Base-by-base conservation (phyloP, 176 grass and related monocot genomes). In the Hordeum marinum region DNA sequence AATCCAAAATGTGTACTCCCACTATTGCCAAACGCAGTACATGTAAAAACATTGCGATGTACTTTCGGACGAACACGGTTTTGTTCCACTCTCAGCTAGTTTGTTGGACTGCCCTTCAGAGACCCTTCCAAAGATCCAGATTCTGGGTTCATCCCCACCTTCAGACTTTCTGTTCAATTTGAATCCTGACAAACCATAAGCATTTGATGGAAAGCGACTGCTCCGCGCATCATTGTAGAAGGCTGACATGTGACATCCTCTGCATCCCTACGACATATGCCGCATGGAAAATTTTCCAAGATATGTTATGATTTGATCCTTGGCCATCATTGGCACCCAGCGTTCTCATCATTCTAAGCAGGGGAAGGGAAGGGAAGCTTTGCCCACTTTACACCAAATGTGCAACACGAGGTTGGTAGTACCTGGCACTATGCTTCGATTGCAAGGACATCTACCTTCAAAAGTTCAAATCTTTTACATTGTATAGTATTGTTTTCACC, bases 321-420 rank as follows among this genome's bases (percentile, higher is more conserved):
- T 29, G 29, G 29, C 29, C 29, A 70, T 35, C 57, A 48, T 83
- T 27, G 73, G 26, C 1, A 25, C 54, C 25, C 34, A 39, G n/a
- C 4, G 15, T 0, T 60, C 50, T 77, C 40, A 46, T 31, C 65
- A 34, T 62, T 46, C 40, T 62, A 65, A 54, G 42, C 34, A 65
- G 64, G 42, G 75, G 43, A 34, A 50, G 42, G 75, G 43, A 34
- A 50, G 5, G 68, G 26, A 23, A 68, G 43, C 57, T 72, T 34
- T 59, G 0, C 17, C 10, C 75, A 67, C 36, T 87, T 81, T 83
- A 83, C 84, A 74, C 80, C 84, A 83, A 79, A 75, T 79, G 36
- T 80, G 80, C 80, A 83, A 48, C 72, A 83, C 59, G 84, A 83
- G 88, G 74, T 90, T 86, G 88, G 84, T 90, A 46, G 84, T 90